Evolutionary conservation across 768 basidiomycete species (phyloP), one percentile per base, ranked within the genome.

Genomic region (Strobilomyces confusus): DNA sequence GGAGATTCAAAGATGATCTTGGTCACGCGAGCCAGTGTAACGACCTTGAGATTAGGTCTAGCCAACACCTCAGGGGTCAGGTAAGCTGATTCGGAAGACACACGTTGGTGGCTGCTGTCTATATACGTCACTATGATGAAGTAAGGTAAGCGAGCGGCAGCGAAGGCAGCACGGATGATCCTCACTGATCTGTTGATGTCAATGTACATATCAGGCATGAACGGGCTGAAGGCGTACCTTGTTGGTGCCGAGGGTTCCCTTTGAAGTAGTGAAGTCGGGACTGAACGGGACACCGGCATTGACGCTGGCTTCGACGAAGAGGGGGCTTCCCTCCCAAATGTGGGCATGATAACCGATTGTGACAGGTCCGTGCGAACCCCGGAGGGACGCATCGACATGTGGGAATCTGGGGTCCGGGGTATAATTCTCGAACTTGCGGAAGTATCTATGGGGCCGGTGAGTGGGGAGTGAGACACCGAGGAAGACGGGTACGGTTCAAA

Each of bases 81-180:
- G 62, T 89, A 89, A 0, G 84, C 84, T 2, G 77, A 70, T 61
- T 88, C 85, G 1, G 83, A 75, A 1, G 86, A 82, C 8, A 84
- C 82, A 0, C 87, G 79, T 51, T 72, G 69, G 32, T 75, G 74
- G 12, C 72, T 74, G 32, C 72, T 53, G 60, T 82, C 75, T 47
- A 89, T 75, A 57, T 84, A 89, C 0, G 84, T 86, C 83, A 88
- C 87, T 88, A 55, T 1, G 2, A 52, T 88, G 56, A 1, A 1
- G 51, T 11, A 52, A 38, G 37, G 32, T 62, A 42, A 59, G 52
- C 12, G n/a, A 56, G 34, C 3, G 3, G 37, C n/a, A n/a, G n/a
- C 9, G 3, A 7, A n/a, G 3, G 1, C 3, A 47, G 17, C 1
- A n/a, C 3, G 15, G 2, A 37, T 0, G 15, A 6, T 22, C 61